phyloP scores from a whole-genome alignment of 768 basidiomycete genomes.

The Solioccasus polychromus region DNA sequence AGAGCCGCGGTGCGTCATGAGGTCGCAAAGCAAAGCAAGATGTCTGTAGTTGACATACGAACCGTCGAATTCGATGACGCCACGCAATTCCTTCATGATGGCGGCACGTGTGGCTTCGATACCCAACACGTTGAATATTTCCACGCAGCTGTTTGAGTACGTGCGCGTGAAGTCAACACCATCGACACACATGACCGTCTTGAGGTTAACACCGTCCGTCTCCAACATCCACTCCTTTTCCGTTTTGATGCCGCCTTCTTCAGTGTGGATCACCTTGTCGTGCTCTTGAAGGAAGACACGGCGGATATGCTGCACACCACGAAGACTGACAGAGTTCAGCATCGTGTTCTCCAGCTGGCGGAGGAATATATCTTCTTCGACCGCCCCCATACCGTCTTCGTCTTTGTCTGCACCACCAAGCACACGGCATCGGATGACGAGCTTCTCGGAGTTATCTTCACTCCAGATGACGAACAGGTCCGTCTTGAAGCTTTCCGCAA shows the following conservation, averaged over 20 bases:
- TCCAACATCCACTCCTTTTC: slow-evolving; percentile 92
- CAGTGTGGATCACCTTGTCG: slow-evolving; percentile 65
- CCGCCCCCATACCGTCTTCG: slow-evolving; percentile 67
- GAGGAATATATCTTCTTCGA: slow-evolving; percentile 95
- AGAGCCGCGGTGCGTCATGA: slow-evolving; percentile 94
- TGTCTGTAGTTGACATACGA: slow-evolving; percentile 99
- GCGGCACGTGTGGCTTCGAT: slow-evolving; percentile 96
- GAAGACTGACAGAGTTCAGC: slow-evolving; percentile 91
- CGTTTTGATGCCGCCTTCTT: slow-evolving; percentile 63
- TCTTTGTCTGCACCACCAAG: slow-evolving; percentile 82
- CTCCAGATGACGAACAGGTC: slow-evolving; percentile 98
- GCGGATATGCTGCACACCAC: slow-evolving; percentile 87
- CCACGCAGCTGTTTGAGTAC: slow-evolving; percentile 95
- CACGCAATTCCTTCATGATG: slow-evolving; percentile 89
- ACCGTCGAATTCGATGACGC: slow-evolving; percentile 98
- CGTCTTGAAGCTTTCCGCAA: slow-evolving; percentile 91
- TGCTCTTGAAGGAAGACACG: slow-evolving; percentile 93
- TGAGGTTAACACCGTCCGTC: slow-evolving; percentile 95
- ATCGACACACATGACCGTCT: slow-evolving; percentile 91
- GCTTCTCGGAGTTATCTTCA: slow-evolving; percentile 97
- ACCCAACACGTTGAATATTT: slow-evolving; percentile 91
- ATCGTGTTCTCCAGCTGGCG: slow-evolving; percentile 95
- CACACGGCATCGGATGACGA: slow-evolving; percentile 95
- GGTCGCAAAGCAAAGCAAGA: slow-evolving; percentile 91
- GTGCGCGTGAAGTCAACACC: slow-evolving; percentile 93